A percentile compares a stretch with the other conserved stretches of the same genome.
These are phyloP conservation scores for Clonostachys byssicola DNA, from an alignment of 2,329 filamentous ascomycete genomes.

Conservation along the genomic window DNA sequence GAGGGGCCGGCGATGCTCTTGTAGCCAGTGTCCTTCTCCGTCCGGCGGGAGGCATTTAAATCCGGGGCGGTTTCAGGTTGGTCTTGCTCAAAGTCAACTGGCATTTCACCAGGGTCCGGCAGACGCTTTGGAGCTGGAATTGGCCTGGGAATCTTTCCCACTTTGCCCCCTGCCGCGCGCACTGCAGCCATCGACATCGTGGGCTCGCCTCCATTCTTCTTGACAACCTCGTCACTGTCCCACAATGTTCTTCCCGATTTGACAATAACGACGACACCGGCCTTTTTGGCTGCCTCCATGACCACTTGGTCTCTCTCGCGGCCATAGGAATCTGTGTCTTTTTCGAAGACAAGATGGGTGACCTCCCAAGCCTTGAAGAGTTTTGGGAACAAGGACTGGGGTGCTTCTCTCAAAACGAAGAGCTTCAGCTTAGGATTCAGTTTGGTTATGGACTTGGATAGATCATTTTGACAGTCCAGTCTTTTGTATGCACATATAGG, in stretches of 20 bases:
- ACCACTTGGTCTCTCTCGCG: constrained; percentile 59
- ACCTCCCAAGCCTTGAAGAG: constrained; percentile 70
- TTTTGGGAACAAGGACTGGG: constrained; percentile 67
- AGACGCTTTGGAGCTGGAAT: constrained; percentile 54
- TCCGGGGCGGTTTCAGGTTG: constrained; percentile 48
- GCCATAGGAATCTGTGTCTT: constrained; percentile 72
- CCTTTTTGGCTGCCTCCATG: constrained; percentile 51
- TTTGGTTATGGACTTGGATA: constrained; percentile 62
- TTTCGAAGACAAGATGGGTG: constrained; percentile 75
- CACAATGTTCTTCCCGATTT: constrained; percentile 65
- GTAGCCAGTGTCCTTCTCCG: constrained; percentile 53
- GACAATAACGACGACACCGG: constrained; percentile 65
- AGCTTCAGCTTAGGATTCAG: constrained; percentile 70
- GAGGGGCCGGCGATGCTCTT: constrained; percentile 59
- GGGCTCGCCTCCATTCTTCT: constrained; percentile 61
- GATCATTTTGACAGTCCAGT: constrained; percentile 68
- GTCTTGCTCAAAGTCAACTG: constrained; percentile 53
- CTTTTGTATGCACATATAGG: constrained; percentile 14
- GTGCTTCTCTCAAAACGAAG: constrained; percentile 67
- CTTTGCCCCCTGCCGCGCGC: constrained; percentile 55
- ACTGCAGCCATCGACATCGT: constrained; percentile 73
- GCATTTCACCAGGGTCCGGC: constrained; percentile 62
- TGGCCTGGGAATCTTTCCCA: constrained; percentile 58
- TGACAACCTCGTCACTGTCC: constrained; percentile 67
- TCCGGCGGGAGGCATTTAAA: constrained; percentile 53